phyloP scores from a whole-genome alignment of 2,329 filamentous ascomycete genomes.

The Ophiostoma perfectum region DNA sequence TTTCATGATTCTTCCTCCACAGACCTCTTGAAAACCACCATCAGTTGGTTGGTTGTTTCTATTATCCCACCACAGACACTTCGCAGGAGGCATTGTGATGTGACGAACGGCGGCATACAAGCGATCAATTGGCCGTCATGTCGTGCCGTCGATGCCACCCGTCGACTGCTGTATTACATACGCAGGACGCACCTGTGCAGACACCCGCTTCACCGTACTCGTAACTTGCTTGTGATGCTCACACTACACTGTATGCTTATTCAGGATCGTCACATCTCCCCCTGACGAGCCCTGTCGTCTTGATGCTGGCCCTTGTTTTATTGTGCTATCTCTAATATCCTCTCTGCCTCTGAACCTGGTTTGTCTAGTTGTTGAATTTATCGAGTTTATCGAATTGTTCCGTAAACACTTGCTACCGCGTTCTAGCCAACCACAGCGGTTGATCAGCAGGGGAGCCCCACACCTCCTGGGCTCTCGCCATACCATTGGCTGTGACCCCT shows the following conservation, averaged over 20 bases:
- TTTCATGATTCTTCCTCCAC: background rate
- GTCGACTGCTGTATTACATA: background rate
- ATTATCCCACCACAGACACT: background rate
- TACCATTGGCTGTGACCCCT: background rate
- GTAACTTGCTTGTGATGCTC: too few species aligned
- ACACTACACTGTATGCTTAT: background rate
- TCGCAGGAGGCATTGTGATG: too few species aligned
- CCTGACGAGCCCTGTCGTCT: conserved; percentile 1
- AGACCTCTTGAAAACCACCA: too few species aligned
- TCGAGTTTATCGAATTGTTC: background rate
- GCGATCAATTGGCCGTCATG: background rate
- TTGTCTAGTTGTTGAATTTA: too few species aligned
- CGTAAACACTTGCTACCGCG: background rate
- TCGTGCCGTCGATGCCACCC: background rate
- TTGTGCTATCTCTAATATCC: too few species aligned
- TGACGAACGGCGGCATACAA: background rate
- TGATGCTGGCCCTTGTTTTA: too few species aligned
- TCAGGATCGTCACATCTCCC: background rate
- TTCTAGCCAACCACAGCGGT: background rate
- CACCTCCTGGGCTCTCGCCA: background rate
- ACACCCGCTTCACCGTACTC: background rate
- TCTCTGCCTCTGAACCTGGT: too few species aligned
- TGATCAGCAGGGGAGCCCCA: background rate
- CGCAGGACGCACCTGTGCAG: background rate
- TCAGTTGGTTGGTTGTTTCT: background rate